These are phyloP conservation scores for Vigna unguiculata DNA, from an alignment of 306 rosid species.

Conservation along the genomic window DNA sequence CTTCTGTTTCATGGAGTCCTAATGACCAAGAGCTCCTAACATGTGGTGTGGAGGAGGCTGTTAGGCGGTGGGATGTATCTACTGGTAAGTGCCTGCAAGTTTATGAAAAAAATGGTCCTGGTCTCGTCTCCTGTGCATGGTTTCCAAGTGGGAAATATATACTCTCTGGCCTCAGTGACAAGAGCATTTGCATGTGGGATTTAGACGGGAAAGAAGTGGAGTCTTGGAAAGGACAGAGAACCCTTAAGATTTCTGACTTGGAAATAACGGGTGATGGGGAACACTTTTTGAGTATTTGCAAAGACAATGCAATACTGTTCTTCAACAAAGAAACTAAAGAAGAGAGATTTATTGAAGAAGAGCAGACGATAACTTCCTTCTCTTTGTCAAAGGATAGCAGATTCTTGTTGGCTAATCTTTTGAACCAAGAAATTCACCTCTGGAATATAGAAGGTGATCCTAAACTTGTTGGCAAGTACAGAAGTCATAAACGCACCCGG, in stretches of 20 bases:
- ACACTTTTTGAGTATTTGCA: constrained; percentile 68
- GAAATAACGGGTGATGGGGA: constrained; percentile 78
- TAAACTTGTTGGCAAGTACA: constrained; percentile 66
- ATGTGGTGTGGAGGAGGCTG: constrained; percentile 92
- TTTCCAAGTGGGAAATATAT: constrained; percentile 79
- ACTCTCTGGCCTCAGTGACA: constrained; percentile 80
- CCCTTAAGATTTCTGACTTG: constrained; percentile 83
- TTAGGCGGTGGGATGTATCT: constrained; percentile 89
- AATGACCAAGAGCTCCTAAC: constrained; percentile 82
- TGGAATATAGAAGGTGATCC: constrained; percentile 75
- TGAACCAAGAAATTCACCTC: constrained; percentile 91
- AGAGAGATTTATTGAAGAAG: constrained; percentile 77
- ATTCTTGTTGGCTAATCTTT: constrained; percentile 79
- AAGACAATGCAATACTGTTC: constrained; percentile 62
- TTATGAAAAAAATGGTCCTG: constrained; percentile 76
- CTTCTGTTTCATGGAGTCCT: constrained; percentile 87
- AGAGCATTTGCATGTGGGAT: constrained; percentile 89
- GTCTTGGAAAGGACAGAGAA: constrained; percentile 83
- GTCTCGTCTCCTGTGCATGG: constrained; percentile 89
- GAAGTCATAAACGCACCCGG: constrained; percentile 76
- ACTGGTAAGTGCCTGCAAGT: constrained; percentile 82
- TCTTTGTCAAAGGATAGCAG: constrained; percentile 77
- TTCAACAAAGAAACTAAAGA: constrained; percentile 69
- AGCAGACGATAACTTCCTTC: constrained; percentile 77
- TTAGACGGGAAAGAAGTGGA: constrained; percentile 86